These are phyloP conservation scores for Eucalyptus erythrocorys DNA, from an alignment of 345 rosid genomes.

Conservation along the genomic window DNA sequence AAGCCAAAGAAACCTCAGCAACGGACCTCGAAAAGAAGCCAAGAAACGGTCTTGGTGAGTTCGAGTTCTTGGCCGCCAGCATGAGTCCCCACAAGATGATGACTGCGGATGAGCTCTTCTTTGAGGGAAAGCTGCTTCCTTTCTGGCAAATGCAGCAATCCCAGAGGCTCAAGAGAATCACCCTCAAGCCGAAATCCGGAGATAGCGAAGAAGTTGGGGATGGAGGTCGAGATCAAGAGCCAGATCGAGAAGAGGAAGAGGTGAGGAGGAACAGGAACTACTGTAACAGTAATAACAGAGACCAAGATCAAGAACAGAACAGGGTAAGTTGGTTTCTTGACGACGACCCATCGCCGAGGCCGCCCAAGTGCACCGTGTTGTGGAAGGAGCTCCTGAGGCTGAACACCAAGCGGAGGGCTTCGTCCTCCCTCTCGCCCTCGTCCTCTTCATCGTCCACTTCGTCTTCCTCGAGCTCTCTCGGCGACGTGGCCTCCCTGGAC, in stretches of 20 bases:
- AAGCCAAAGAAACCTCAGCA: not conserved
- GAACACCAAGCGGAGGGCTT: conserved; percentile 41
- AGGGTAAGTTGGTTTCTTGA: conserved; percentile 65
- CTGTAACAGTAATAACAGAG: conserved; percentile 7
- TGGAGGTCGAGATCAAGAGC: not conserved
- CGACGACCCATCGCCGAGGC: conserved; percentile 94
- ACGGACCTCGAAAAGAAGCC: conserved; percentile 18
- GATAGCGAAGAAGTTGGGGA: conserved; percentile 15
- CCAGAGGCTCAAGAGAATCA: conserved; percentile 56
- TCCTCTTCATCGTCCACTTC: conserved; percentile 34
- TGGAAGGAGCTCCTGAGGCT: conserved; percentile 87
- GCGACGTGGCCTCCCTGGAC: not conserved
- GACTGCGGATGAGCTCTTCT: conserved; percentile 83
- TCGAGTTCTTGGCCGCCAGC: conserved; percentile 63
- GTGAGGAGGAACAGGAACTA: not conserved
- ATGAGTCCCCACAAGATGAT: conserved; percentile 36
- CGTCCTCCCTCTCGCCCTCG: conserved; percentile 49
- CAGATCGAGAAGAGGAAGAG: not conserved
- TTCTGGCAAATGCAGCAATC: conserved; percentile 67
- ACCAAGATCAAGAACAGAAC: conserved; percentile 7
- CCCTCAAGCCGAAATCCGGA: conserved; percentile 17
- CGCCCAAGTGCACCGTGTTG: conserved; percentile 84
- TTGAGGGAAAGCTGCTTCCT: conserved; percentile 79
- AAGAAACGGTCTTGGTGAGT: conserved; percentile 45
- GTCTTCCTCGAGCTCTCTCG: conserved; percentile 1